Percentiles rank a stretch among this genome's conserved stretches.
These are phyloP conservation scores for Butyriboletus pseudospeciosus DNA, from an alignment of 1,284 basidiomycete species.

Conservation along the genomic window DNA sequence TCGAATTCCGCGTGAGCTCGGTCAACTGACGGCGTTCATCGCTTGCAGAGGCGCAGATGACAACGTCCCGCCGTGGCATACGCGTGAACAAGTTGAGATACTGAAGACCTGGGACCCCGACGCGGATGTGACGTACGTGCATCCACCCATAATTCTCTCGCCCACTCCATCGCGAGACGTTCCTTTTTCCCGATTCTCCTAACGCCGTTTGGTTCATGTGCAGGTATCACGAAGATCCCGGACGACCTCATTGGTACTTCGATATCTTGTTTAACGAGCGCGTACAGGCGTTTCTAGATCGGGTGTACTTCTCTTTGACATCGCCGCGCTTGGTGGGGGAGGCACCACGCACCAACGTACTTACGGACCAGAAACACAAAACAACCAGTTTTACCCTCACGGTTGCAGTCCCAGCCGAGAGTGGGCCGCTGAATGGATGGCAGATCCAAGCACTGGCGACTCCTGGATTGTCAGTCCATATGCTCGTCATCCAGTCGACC, in stretches of 20 bases:
- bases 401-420: constrained; percentile 58
- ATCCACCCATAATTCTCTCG: neutral
- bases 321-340: neutral
- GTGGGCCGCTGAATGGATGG: constrained; percentile 64
- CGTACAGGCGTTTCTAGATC: constrained; percentile 54
- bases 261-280: constrained; percentile 52
- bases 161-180: neutral
- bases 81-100: constrained; percentile 56
- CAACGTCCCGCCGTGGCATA: constrained; percentile 81
- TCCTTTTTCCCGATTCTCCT: neutral
- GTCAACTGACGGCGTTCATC: neutral
- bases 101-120: constrained; percentile 52
- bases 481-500: neutral
- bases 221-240: constrained; percentile 64
- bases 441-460: constrained; percentile 48
- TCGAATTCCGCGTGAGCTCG: neutral
- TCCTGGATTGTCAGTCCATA: constrained; percentile 55
- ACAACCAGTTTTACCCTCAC: constrained; percentile 58
- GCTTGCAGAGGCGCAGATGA: constrained; percentile 58
- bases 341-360: neutral
- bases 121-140: constrained; percentile 52
- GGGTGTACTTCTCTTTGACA: constrained; percentile 23
- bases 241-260: constrained; percentile 67
- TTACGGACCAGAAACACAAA: neutral
- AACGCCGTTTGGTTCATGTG: neutral